Evolutionary conservation across 1,284 basidiomycete genomes (phyloP).

Genomic region (Kwoniella shivajii): DNA sequence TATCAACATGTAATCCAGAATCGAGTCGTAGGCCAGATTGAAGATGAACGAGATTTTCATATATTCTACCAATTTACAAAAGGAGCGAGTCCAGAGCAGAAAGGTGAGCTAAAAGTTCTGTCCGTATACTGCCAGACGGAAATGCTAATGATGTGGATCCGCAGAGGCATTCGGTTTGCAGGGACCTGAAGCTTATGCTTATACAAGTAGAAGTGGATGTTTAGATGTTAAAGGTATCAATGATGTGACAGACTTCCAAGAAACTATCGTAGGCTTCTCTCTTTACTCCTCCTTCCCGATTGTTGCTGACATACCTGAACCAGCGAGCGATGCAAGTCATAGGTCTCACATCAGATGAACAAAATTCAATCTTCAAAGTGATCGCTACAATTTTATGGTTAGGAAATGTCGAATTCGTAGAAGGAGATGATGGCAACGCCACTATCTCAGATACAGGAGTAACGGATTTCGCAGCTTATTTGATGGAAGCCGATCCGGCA

Average conservation of each 20-base stretch:
- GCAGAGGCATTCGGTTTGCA: constrained; percentile 94
- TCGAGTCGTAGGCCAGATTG: constrained; percentile 94
- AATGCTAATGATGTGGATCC: neutral
- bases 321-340: constrained; percentile 93
- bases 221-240: constrained; percentile 89
- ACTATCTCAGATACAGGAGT: constrained; percentile 78
- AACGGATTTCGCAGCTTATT: constrained; percentile 93
- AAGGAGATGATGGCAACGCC: constrained; percentile 89
- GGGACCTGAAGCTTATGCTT: constrained; percentile 92
- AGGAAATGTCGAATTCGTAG: constrained; percentile 88
- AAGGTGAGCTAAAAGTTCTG: no score
- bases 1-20: constrained; percentile 54
- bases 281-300: neutral
- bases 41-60: constrained; percentile 96
- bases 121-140: no score
- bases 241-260: constrained; percentile 81
- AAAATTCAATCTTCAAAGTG: constrained; percentile 90
- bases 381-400: constrained; percentile 93
- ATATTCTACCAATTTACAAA: constrained; percentile 99
- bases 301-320: neutral
- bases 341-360: constrained; percentile 80
- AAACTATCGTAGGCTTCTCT: constrained; percentile 70
- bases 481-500: constrained; percentile 82
- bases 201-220: constrained; percentile 89
- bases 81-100: constrained; percentile 82